phyloP scores from a whole-genome alignment of 2,329 filamentous ascomycete species.

The Fusarium sp. region DNA sequence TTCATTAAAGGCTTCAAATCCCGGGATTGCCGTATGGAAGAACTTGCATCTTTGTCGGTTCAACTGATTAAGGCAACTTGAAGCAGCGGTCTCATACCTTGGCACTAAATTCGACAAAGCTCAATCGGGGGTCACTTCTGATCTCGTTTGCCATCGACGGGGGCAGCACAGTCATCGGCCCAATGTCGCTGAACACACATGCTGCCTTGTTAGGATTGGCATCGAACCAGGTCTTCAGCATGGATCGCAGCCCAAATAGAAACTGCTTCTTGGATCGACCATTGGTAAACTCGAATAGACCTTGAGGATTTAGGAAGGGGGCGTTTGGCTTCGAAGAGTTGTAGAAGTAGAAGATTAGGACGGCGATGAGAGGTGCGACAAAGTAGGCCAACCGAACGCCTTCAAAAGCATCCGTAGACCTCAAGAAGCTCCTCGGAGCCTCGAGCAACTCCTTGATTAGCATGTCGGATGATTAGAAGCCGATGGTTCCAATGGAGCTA shows the following conservation, averaged over 20 bases:
- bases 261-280: not conserved
- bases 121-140: not conserved
- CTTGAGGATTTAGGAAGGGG: not conserved
- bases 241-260: not conserved
- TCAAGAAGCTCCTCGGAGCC: not conserved
- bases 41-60: not conserved
- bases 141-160: conserved; percentile 4
- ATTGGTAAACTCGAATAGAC: not conserved
- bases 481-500: not conserved
- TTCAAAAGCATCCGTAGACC: not conserved
- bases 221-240: not conserved
- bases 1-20: not conserved
- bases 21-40: not conserved
- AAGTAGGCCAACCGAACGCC: not conserved
- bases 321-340: not conserved
- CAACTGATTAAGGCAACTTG: rapidly evolving
- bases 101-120: not conserved
- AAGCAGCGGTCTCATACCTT: not conserved
- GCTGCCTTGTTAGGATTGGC: not conserved
- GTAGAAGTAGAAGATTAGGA: not conserved
- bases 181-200: not conserved
- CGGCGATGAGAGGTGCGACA: not conserved
- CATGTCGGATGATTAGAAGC: not conserved
- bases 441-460: not conserved
- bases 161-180: not conserved